These are phyloP conservation scores for Podospora tetraspora DNA, from an alignment of 495 filamentous ascomycete species.

Conservation along the genomic window DNA sequence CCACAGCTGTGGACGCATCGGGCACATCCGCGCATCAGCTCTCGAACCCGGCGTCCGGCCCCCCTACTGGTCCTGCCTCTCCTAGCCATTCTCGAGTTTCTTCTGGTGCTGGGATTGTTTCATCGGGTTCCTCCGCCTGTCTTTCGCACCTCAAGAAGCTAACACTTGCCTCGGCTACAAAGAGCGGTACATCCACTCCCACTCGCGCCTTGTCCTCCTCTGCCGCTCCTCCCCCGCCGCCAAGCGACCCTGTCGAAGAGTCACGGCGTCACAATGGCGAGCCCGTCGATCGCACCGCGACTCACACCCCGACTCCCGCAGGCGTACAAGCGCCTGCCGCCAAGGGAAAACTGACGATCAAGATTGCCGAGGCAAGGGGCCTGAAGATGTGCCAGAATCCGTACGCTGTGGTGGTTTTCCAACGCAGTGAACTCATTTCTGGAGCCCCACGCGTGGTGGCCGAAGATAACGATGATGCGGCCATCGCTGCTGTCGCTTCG, in stretches of 20 bases:
- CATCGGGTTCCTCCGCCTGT: conserved; percentile 54
- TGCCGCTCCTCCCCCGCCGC: conserved; percentile 34
- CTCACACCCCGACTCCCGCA: conserved; percentile 38
- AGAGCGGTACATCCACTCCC: conserved; percentile 86
- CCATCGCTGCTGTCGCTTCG: conserved; percentile 40
- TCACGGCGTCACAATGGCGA: conserved; percentile 31
- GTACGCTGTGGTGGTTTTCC: conserved; percentile 94
- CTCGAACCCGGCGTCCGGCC: conserved; percentile 62
- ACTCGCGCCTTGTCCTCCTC: conserved; percentile 70
- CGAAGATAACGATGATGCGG: conserved; percentile 45
- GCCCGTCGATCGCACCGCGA: conserved; percentile 33
- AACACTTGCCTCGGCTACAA: conserved; percentile 71
- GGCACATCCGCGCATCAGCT: conserved; percentile 67
- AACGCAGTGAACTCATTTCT: conserved; percentile 93
- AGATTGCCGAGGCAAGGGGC: conserved; percentile 76
- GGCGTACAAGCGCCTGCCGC: conserved; percentile 64
- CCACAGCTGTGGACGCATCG: conserved; percentile 59
- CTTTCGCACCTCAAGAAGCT: conserved; percentile 74
- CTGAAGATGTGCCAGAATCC: conserved; percentile 77
- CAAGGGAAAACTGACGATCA: conserved; percentile 85
- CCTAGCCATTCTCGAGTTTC: conserved; percentile 44
- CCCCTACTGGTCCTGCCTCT: conserved; percentile 53
- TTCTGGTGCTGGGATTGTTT: conserved; percentile 48
- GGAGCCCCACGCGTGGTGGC: conserved; percentile 59
- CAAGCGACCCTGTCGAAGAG: conserved; percentile 38